A percentile compares a stretch with the other conserved stretches of the same genome.
phyloP scores from a whole-genome alignment of 768 basidiomycete genomes.

The Amanita fuliginea region DNA sequence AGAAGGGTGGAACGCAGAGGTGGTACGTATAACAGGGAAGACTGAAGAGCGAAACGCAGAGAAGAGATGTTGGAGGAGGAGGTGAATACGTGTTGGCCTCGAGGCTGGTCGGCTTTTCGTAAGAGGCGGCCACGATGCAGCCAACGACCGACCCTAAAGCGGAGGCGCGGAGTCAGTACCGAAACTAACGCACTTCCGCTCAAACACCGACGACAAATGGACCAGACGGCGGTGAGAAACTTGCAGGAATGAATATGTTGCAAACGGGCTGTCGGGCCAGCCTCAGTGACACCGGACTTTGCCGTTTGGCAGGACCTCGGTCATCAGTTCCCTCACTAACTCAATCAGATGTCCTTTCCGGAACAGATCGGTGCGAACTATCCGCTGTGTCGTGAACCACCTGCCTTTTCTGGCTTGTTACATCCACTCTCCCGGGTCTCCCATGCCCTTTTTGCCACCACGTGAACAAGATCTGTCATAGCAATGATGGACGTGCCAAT shows the following conservation, averaged over 20 bases:
- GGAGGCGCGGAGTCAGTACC: background rate
- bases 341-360: constrained; percentile 1
- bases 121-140: background rate
- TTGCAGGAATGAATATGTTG: too few species aligned
- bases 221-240: background rate
- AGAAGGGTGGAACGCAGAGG: background rate
- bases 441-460: background rate
- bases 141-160: background rate
- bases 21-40: background rate
- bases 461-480: constrained; percentile 4
- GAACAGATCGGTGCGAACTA: constrained; percentile 4
- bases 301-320: background rate
- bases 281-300: too few species aligned
- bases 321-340: constrained; percentile 1
- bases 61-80: background rate
- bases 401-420: background rate
- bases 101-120: background rate
- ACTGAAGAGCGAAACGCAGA: background rate
- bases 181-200: background rate
- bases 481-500: background rate
- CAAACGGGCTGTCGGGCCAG: too few species aligned
- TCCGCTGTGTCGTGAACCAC: constrained; percentile 4
- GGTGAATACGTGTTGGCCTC: background rate
- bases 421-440: background rate
- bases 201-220: background rate